Base-by-base conservation (phyloP, 1,284 basidiomycete species). In the Ceraceosorus guamensis region DNA sequence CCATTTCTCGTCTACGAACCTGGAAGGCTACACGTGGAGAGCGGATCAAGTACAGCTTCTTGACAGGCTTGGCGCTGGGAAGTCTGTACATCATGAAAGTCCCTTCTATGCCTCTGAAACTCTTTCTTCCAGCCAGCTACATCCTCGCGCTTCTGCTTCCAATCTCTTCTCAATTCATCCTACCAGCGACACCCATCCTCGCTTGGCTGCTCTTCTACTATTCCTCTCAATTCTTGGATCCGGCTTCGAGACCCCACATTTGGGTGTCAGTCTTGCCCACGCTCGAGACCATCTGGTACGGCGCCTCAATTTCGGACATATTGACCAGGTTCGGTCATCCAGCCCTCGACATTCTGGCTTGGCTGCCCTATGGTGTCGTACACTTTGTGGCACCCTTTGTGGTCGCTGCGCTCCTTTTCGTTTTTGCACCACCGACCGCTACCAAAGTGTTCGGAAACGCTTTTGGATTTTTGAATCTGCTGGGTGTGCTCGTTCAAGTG, bases 301-400 rank as follows among this genome's bases (percentile, higher is more conserved):
- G 93, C 8, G 92, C 91, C 51, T 97, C 96, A 79, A 92, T 97
- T 61, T 91, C 89, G 37, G 91, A 96, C 77, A 87, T 97, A 72
- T 85, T 97, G 61, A 97, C 92, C 3, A 83, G 91, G 16, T 91
- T 86, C 78, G 96, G 92, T 2, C 88, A 95, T 71, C 89, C 91
- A 3, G 67, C 90, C 30, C 83, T 98, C 52, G 93, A 98, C 76
- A 83, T 98, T 60, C 73, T 95, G 53, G 92, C 92, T 0, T 98
- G 93, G 93, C 75, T 97, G 1, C 92, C 93, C 0, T 98, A 98
- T 73, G 95, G 95, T 16, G 83, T 97, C 46, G 81, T 87, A 14
- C 93, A 98, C 78, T 98, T 93, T 77, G 82, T 81, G 18, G 78
- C 87, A 35, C 91, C 92, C 0, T 87, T 50, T 53, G 61, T 76